Evolutionary conservation across 2,329 filamentous ascomycete species (phyloP), one percentile per base, ranked within the genome.

Genomic region (Paracorniculantispora psalliotae): DNA sequence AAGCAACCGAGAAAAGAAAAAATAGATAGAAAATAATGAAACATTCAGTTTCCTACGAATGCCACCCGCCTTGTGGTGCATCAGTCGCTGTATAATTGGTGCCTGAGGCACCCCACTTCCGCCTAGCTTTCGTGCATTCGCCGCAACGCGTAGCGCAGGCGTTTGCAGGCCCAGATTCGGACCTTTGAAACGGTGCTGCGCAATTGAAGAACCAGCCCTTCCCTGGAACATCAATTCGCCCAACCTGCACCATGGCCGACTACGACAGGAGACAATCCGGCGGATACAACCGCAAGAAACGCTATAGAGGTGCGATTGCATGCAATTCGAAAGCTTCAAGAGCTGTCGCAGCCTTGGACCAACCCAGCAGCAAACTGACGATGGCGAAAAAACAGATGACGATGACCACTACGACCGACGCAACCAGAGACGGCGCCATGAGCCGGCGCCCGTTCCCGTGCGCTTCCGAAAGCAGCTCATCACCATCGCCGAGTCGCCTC

Each of bases 401-500:
- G 57, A 94, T 65, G 89, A 96, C 67, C 86, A 92, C 60, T 83
- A 86, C 67, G 89, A 93, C 69, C 83, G 87, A 67, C 84, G 89
- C 66, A 83, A 85, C 26, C 89, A 88, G 71, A 85, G 90, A 63
- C 83, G 89, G 66, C 84, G 90, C 69, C 87, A 87, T 66, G 87
- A 93, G 68, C 86, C 88, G 15, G 75, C 78, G 63, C 89, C 90
- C 6, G 78, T 87, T 15, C 82, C 85, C 33, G 84, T 87, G 52
- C 87, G 86, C 63, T 79, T 96, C 63, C 87, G 91, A 65, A 89
- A 88, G 68, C 89, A 93, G 73, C 81, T 96, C 51, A 79, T 96
- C 54, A 81, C 84, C 59, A 86, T 96, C 66, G 91, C 91, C 62
- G 92, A 96, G 75, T 91, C 89, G 67, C 87, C 90, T 59, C 78